These are phyloP conservation scores for Tuber calosporum DNA, from an alignment of 495 filamentous ascomycete species.

Conservation along the genomic window DNA sequence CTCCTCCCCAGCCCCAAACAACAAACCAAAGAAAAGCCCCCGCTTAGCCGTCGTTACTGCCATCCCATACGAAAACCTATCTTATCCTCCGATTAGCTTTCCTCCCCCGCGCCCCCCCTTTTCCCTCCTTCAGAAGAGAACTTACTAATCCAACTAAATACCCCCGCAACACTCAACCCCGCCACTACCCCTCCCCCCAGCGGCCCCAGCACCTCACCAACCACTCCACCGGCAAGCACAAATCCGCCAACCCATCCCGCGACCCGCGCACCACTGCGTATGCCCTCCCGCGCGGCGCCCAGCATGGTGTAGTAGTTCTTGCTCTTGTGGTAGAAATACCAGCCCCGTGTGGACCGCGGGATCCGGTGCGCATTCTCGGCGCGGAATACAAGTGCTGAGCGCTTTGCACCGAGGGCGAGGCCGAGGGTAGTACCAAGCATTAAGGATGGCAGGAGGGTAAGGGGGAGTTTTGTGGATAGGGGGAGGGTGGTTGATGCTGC, in stretches of 20 bases:
- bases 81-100: conserved; percentile 45
- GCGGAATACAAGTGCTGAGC: conserved; percentile 70
- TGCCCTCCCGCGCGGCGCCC: conserved; percentile 67
- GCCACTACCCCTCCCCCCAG: conserved; percentile 65
- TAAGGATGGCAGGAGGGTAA: conserved; percentile 62
- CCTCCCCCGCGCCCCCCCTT: neutral
- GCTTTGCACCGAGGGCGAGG: conserved; percentile 61
- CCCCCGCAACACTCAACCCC: conserved; percentile 70
- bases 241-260: conserved; percentile 60
- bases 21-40: conserved; percentile 67
- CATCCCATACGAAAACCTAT: conserved; percentile 71
- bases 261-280: conserved; percentile 66
- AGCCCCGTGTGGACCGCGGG: conserved; percentile 69
- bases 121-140: neutral
- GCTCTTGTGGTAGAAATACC: conserved; percentile 96
- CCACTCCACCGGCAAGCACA: conserved; percentile 47
- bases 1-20: conserved; percentile 77
- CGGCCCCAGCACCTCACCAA: conserved; percentile 79
- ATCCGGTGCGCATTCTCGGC: conserved; percentile 92
- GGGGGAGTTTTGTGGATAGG: conserved; percentile 56
- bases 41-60: conserved; percentile 76
- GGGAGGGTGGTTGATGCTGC: conserved; percentile 43
- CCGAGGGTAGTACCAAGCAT: conserved; percentile 62
- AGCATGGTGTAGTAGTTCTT: conserved; percentile 82
- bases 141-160: conserved; percentile 55